Evolutionary conservation across 164 flowering plant genomes (phyloP).

Genomic region (Akebia trifoliata): DNA sequence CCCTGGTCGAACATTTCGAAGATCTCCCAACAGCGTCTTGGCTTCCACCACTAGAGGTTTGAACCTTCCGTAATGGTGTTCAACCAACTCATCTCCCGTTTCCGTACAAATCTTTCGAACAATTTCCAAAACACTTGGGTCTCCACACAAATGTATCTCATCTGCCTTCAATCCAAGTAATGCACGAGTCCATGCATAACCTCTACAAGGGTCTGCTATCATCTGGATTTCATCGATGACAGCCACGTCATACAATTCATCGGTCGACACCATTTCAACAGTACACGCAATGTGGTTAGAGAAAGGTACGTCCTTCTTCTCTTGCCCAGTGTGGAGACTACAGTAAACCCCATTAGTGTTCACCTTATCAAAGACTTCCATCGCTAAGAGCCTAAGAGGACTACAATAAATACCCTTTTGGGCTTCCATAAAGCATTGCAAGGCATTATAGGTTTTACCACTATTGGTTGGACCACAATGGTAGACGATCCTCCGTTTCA

Average conservation of each 20-base stretch:
- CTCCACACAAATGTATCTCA: slow-evolving; percentile 95
- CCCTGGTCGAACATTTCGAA: slow-evolving; percentile 68
- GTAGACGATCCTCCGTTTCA: slow-evolving; percentile 81
- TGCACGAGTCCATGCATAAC: slow-evolving; percentile 93
- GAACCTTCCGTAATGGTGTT: slow-evolving; percentile 75
- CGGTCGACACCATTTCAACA: slow-evolving; percentile 86
- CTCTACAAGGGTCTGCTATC: slow-evolving; percentile 81
- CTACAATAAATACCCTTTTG: slow-evolving; percentile 81
- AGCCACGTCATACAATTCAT: slow-evolving; percentile 80
- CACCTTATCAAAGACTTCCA: slow-evolving; percentile 95
- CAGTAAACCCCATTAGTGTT: slow-evolving; percentile 79
- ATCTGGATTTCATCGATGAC: slow-evolving; percentile 94
- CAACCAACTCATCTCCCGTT: slow-evolving; percentile 81
- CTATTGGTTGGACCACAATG: slow-evolving; percentile 97
- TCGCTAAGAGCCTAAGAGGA: slow-evolving; percentile 85
- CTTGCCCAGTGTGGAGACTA: slow-evolving; percentile 87
- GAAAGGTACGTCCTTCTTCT: slow-evolving; percentile 76
- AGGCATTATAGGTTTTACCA: slow-evolving; percentile 88
- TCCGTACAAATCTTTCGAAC: slow-evolving; percentile 68
- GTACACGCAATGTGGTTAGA: slow-evolving; percentile 83
- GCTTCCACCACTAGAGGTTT: slow-evolving; percentile 97
- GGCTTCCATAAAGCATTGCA: slow-evolving; percentile 88
- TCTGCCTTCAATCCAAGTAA: slow-evolving; percentile 89
- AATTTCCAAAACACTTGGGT: slow-evolving; percentile 80
- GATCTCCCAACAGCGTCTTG: slow-evolving; percentile 73